phyloP scores from a whole-genome alignment of 1,284 basidiomycete genomes.

The Ceratobasidium sp. region DNA sequence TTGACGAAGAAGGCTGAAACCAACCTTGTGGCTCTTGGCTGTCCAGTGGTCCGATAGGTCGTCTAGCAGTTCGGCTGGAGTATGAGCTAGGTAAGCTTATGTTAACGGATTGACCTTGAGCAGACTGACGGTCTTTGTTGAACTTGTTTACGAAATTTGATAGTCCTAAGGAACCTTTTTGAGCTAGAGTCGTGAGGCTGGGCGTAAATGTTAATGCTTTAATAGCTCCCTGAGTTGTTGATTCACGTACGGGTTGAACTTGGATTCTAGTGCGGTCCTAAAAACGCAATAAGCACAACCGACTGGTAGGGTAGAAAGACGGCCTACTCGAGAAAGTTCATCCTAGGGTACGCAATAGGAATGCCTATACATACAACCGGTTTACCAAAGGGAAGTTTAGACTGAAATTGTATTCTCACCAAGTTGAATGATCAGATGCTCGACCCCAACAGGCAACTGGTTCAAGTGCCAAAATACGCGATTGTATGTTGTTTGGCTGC shows the following conservation, averaged over 20 bases:
- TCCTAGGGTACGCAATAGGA: slow-evolving; percentile 90
- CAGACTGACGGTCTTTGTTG: slow-evolving; percentile 71
- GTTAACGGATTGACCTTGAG: background rate
- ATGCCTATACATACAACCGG: slow-evolving; percentile 62
- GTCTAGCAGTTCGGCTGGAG: slow-evolving; percentile 84
- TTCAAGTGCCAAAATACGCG: slow-evolving; percentile 75
- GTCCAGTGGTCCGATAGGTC: slow-evolving; percentile 72
- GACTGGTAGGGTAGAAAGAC: background rate
- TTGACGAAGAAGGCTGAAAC: background rate
- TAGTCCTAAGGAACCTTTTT: slow-evolving; percentile 65
- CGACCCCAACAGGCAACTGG: slow-evolving; percentile 70
- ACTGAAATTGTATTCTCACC: slow-evolving; percentile 61
- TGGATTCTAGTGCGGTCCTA: slow-evolving; percentile 80
- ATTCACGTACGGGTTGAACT: slow-evolving; percentile 80
- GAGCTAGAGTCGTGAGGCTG: slow-evolving; percentile 50
- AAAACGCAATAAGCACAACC: background rate
- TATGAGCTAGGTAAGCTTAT: background rate
- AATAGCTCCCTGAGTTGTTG: background rate
- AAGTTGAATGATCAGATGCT: slow-evolving; percentile 85
- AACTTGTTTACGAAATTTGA: slow-evolving; percentile 91
- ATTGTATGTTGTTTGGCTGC: slow-evolving; percentile 77
- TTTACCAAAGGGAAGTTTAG: background rate
- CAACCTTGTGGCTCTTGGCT: slow-evolving; percentile 80
- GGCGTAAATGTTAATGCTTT: background rate
- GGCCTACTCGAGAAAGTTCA: slow-evolving; percentile 81